A percentile compares a stretch with the other conserved stretches of the same genome.
phyloP scores from a whole-genome alignment of 176 grass and related monocot species.

The Tuctoria greenei region DNA sequence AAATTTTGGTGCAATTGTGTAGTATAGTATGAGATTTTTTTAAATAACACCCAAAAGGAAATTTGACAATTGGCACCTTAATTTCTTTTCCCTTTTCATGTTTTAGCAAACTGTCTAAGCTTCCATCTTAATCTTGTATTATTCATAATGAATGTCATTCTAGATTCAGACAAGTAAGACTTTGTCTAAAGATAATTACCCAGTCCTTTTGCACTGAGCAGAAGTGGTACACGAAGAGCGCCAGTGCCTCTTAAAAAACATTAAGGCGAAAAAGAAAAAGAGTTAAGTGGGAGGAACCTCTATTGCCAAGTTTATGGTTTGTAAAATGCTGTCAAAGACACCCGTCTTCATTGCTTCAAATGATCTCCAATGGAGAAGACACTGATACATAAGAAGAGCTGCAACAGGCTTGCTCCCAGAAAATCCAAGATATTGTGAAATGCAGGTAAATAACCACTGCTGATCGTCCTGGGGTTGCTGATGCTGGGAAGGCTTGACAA shows the following conservation, averaged over 20 bases:
- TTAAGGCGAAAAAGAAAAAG: conserved; percentile 20
- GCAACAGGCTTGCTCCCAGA: conserved; percentile 57
- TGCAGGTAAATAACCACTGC: conserved; percentile 60
- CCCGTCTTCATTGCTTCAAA: conserved; percentile 75
- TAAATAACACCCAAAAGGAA: background rate
- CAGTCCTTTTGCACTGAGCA: conserved; percentile 26
- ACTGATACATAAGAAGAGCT: conserved; percentile 74
- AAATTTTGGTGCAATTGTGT: conserved; percentile 10
- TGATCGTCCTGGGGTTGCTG: conserved; percentile 54
- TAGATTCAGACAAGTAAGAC: background rate
- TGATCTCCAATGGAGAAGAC: conserved; percentile 70
- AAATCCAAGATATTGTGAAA: conserved; percentile 72
- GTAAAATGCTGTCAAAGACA: conserved; percentile 63
- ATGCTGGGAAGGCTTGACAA: conserved; percentile 32
- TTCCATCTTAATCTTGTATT: conserved; percentile 17
- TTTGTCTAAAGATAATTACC: background rate
- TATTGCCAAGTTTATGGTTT: conserved; percentile 61
- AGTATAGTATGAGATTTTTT: conserved; percentile 29
- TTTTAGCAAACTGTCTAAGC: conserved; percentile 18
- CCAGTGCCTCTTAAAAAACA: conserved; percentile 13
- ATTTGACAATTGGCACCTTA: background rate
- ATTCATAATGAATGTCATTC: conserved; percentile 6
- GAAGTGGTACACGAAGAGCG: conserved; percentile 5
- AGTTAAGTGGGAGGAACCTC: conserved; percentile 46
- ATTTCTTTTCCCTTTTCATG: conserved; percentile 14